Percentiles rank a stretch among this genome's conserved stretches.
phyloP scores from a whole-genome alignment of 2,329 filamentous ascomycete genomes.

The Hysterium pulicare region DNA sequence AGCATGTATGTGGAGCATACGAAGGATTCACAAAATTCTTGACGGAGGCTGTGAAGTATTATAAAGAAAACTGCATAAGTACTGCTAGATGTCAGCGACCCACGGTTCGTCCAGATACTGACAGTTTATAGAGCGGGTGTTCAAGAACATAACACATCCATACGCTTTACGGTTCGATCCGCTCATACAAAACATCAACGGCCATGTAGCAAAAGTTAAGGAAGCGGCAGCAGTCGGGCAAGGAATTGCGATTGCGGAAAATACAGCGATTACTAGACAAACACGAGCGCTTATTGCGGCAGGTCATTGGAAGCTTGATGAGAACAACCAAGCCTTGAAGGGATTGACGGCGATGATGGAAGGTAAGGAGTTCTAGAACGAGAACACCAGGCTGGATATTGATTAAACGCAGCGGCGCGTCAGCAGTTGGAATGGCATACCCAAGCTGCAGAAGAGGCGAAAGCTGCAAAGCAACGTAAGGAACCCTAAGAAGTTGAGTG shows the following conservation, averaged over 20 bases:
- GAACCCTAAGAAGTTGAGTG: too few species aligned
- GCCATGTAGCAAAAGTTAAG: background rate
- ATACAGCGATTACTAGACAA: background rate
- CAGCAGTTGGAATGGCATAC: background rate
- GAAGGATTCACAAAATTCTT: background rate
- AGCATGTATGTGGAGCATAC: background rate
- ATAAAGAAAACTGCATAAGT: background rate
- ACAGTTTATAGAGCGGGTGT: background rate
- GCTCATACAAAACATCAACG: background rate
- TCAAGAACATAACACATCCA: background rate
- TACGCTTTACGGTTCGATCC: background rate
- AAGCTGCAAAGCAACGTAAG: too few species aligned
- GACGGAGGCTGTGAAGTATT: background rate
- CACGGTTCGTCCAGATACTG: background rate
- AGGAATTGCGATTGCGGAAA: background rate
- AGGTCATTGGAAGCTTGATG: background rate
- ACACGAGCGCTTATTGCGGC: background rate
- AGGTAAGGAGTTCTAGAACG: too few species aligned
- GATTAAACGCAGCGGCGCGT: too few species aligned
- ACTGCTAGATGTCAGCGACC: background rate
- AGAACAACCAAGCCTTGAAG: background rate
- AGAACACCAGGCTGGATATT: too few species aligned
- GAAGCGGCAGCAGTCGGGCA: background rate
- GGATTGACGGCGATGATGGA: background rate
- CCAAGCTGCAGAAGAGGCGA: background rate